Evolutionary conservation across 352 stramenopile species (phyloP).

Genomic region (Phytopythium vexans): DNA sequence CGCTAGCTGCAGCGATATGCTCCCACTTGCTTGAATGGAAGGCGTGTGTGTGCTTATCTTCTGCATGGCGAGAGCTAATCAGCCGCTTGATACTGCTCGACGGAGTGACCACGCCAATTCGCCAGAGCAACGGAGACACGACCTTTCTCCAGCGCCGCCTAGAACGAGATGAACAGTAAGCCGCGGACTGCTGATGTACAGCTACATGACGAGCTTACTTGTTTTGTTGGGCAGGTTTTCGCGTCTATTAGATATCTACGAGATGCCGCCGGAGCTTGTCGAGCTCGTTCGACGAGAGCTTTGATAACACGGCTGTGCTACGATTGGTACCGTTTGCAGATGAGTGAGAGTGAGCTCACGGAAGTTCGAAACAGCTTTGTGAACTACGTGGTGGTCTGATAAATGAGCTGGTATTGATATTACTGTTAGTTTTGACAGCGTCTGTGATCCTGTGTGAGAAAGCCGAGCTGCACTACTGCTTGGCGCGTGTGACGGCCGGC

Average conservation of each 20-base stretch:
- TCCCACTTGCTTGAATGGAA: conserved; percentile 23
- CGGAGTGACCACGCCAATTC: neutral
- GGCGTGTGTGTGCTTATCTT: conserved; percentile 26
- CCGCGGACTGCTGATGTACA: too few species aligned
- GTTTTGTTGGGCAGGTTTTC: conserved; percentile 15
- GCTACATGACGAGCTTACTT: neutral
- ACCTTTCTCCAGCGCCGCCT: neutral
- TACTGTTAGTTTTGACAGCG: too few species aligned
- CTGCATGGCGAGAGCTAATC: conserved; percentile 27
- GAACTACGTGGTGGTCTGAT: neutral
- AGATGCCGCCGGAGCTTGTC: conserved; percentile 35
- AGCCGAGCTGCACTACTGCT: conserved; percentile 6
- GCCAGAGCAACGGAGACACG: neutral
- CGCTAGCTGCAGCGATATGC: conserved; percentile 26
- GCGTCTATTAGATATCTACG: conserved; percentile 15
- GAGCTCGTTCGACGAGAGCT: conserved; percentile 21
- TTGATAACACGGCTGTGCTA: neutral
- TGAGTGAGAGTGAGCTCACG: too few species aligned
- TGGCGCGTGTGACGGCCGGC: conserved; percentile 16
- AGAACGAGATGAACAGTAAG: too few species aligned
- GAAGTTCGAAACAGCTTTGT: too few species aligned
- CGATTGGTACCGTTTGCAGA: too few species aligned
- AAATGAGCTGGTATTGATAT: neutral
- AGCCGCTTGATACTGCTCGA: conserved; percentile 7
- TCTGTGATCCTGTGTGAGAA: too few species aligned